Evolutionary conservation across 2,329 filamentous ascomycete species (phyloP).

Genomic region (Monosporascus sp.): DNA sequence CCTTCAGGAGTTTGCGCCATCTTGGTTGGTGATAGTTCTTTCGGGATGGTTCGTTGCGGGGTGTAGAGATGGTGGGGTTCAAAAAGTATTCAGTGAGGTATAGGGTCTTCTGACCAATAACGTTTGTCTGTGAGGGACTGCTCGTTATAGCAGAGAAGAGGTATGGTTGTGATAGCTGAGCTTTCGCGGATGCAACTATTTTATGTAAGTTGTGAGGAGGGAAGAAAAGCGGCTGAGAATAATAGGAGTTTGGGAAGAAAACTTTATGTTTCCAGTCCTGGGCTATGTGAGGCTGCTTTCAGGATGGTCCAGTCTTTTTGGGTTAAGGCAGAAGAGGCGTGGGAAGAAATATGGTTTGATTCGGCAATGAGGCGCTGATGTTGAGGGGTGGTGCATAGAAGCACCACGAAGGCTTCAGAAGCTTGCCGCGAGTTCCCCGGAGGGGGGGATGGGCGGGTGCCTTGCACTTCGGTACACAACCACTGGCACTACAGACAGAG

Average conservation of each 20-base stretch:
- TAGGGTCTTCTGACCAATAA: background rate
- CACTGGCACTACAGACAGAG: background rate
- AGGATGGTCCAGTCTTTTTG: background rate
- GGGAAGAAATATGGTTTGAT: no score
- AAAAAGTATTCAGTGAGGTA: background rate
- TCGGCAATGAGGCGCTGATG: no score
- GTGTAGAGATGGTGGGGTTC: background rate
- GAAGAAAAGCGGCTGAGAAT: background rate
- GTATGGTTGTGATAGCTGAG: background rate
- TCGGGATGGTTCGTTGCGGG: background rate
- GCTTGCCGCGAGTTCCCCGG: background rate
- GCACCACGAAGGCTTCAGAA: background rate
- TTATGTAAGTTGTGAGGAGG: background rate
- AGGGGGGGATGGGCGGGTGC: background rate
- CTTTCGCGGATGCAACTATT: background rate
- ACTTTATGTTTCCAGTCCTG: no score
- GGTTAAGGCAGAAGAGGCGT: background rate
- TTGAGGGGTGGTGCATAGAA: background rate
- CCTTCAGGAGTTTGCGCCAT: conserved; percentile 35
- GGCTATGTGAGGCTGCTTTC: background rate
- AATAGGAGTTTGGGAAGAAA: background rate
- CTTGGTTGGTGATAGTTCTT: conserved; percentile 5
- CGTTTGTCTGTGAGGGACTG: no score
- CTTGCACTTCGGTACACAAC: background rate
- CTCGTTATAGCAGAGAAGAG: no score